These are phyloP conservation scores for Boletus patriciae DNA, from an alignment of 768 basidiomycete species.

Conservation along the genomic window DNA sequence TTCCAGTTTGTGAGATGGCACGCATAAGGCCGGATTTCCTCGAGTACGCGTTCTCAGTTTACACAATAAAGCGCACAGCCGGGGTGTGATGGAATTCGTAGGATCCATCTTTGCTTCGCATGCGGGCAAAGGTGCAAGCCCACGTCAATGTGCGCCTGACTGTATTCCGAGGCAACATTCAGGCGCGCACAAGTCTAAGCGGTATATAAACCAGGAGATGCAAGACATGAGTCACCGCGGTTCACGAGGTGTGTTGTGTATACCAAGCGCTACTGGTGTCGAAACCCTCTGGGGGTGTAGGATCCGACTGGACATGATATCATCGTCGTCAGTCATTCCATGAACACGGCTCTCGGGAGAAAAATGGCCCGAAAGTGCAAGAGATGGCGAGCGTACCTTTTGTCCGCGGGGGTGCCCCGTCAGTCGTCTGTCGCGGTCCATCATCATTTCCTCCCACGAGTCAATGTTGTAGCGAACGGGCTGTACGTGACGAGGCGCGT, in stretches of 20 bases:
- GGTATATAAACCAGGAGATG: constrained; percentile 17
- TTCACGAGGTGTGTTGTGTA: constrained; percentile 52
- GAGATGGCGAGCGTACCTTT: constrained; percentile 52
- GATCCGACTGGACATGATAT: constrained; percentile 51
- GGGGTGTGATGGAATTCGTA: background rate
- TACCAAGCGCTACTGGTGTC: constrained; percentile 75
- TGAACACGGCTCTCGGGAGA: background rate
- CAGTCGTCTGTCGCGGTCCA: constrained; percentile 83
- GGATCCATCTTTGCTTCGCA: background rate
- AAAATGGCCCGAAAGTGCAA: background rate
- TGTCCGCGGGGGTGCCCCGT: constrained; percentile 89
- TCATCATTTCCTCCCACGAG: constrained; percentile 95
- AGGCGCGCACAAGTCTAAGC: constrained; percentile 6
- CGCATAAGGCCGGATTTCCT: background rate
- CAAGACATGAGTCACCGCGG: constrained; percentile 25
- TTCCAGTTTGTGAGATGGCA: background rate
- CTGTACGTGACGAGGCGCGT: constrained; percentile 38
- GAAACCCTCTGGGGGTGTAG: constrained; percentile 66
- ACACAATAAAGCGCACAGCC: background rate
- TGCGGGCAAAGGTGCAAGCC: background rate
- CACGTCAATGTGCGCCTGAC: background rate
- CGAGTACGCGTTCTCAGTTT: background rate
- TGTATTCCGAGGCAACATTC: background rate
- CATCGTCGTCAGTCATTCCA: background rate
- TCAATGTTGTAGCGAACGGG: constrained; percentile 84